Evolutionary conservation across 805 yeast species (phyloP), one percentile per base, ranked within the genome.

Genomic region (Saccharomycopsis guyanensis): DNA sequence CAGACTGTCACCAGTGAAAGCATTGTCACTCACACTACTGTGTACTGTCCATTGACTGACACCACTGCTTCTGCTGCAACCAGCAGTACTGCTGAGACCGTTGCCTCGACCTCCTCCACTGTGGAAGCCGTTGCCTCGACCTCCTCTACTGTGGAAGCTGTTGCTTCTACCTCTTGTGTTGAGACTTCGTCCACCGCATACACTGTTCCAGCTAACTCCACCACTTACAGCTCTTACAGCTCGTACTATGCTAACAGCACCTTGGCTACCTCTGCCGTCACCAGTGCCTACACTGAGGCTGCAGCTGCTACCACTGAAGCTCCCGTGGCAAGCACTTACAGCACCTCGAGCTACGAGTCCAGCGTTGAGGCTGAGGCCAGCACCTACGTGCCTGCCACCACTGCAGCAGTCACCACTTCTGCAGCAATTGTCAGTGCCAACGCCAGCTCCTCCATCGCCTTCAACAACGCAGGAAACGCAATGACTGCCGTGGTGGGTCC

Each of bases 31-130:
- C 49, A 47, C 36, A 43, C 51, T 31, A 50, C 53, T 6, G 38
- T 44, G 18, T 50, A 34, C 49, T 50, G 53, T 34, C 53, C 53
- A 32, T 43, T 50, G 25, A 44, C 53, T 15, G 53, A 39, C 2
- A 27, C 38, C 15, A 6, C 29, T 15, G 27, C 33, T 16, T 24
- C 36, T 18, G 4, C 36, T n/a, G n/a, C n/a, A n/a, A n/a, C n/a
- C n/a, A n/a, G n/a, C n/a, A n/a, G n/a, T n/a, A n/a, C n/a, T n/a
- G n/a, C n/a, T n/a, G n/a, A n/a, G n/a, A n/a, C n/a, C n/a, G n/a
- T n/a, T n/a, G 32, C 32, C 13, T 8, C 8, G 13, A 27, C 12
- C 32, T 27, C 32, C 8, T 10, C 13, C 15, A 23, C 29, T 10
- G 38, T 10, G 15, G 8, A 45, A 12, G 12, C 36, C 13, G 48